Base-by-base conservation (phyloP, 495 filamentous ascomycete species). In the Oleoguttula mirabilis region DNA sequence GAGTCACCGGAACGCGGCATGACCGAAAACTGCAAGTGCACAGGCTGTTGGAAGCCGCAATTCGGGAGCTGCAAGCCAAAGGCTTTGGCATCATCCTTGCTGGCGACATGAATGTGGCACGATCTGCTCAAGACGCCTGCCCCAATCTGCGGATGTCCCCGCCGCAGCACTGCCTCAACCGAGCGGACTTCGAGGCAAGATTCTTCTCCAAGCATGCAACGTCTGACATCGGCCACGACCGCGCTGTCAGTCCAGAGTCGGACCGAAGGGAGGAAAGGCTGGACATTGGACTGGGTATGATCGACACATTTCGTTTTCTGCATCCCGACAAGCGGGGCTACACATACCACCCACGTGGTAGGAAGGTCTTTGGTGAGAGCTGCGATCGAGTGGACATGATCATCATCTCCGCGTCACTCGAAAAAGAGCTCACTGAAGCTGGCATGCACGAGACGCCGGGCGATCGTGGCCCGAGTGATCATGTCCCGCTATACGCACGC, bases 31-130 rank as follows among this genome's bases (percentile, higher is more conserved):
- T 64, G 0, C 38, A 27, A 3, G 71, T 75, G 41, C 68, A 75
- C 36, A 32, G 39, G 0, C 50, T 51, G 1, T 60, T 74, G 19
- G 46, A 55, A 6, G 38, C 60, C n/a, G 66, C 71, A 41, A 63
- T 62, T n/a, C 23, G 55, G 0, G 8, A 17, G 3, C 55, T 72
- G 4, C 56, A 70, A 39, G 30, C 19, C 3, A 20, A 52, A 2
- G 67, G 66, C 0, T 71, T 61, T 44, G 10, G 55, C 1, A 55
- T 70, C 4, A 36, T 72, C 1, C 35, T 74, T 0, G 64, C 62
- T 0, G 68, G 71, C 0, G 71, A 75, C 47, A 32, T 72, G 7
- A 74, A 74, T 38, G 52, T 75, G 14, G 65, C 69, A 1, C 62
- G 62, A 4, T 46, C 50, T 0, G 3, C 3, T 1, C 19, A 60